Evolutionary conservation across 176 grass and related monocot species (phyloP), one percentile per base, ranked within the genome.

Genomic region (Zizania latifolia): DNA sequence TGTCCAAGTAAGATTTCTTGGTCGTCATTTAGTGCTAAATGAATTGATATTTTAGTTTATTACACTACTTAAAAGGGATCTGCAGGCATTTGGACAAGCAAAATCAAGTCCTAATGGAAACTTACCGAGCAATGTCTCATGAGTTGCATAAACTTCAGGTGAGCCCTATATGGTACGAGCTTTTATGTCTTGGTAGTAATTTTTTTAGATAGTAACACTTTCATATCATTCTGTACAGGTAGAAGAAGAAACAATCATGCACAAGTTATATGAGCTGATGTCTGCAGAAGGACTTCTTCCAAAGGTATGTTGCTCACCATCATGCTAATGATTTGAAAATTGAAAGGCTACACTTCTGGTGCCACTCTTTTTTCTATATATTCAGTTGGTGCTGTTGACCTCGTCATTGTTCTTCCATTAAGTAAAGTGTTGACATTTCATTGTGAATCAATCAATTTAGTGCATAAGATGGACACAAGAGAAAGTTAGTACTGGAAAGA

Each of bases 221-320:
- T 81, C 11, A 22, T 53, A 54, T 57, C n/a, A 60, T 62, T 71
- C 33, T 82, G 10, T 76, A 29, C 83, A 94, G 91, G 82, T 94
- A 53, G 94, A 94, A 85, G 94, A 98, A 78, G 88, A 98, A 78
- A 92, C 86, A 79, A 78, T 92, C 50, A 98, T 98, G 89, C 78
- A 58, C 8, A 98, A 98, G 41, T 58, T 98, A 50, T 92, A 94
- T 38, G 79, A 88, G 46, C 23, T 86, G 32, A 94, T 98, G 81
- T 79, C 68, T 68, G 71, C 56, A 34, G 78, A 92, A 79, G 88
- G 91, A 15, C 78, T 98, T 73, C 65, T 98, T 82, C 87, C 77
- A 68, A 88, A 94, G 91, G 88, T 94, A 86, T 31, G 41, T 39
- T 35, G 2, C 50, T 82, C 48, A 22, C 59, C 16, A 22, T 74